Evolutionary conservation across 2,329 filamentous ascomycete species (phyloP).

Genomic region (Sporothrix phasma): DNA sequence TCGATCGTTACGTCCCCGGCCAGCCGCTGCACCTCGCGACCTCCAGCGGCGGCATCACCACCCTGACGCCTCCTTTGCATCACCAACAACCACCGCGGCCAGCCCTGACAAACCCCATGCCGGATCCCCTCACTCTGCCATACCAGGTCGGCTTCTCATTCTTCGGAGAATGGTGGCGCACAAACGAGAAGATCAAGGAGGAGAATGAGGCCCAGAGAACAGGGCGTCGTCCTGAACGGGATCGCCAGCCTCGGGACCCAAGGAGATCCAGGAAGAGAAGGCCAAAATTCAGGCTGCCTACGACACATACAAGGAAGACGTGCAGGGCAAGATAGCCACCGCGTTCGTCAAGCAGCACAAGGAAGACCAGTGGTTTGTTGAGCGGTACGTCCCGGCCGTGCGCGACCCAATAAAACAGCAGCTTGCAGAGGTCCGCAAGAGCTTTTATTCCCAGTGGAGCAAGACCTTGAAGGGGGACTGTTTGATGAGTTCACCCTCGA

Average conservation of each 20-base stretch:
- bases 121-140: slow-evolving; percentile 61
- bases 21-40: slow-evolving; percentile 41
- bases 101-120: slow-evolving; percentile 52
- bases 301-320: slow-evolving; percentile 56
- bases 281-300: slow-evolving; percentile 64
- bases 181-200: slow-evolving; percentile 73
- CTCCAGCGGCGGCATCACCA: slow-evolving; percentile 54
- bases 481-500: slow-evolving; percentile 95
- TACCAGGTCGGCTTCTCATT: slow-evolving; percentile 80
- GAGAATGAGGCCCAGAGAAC: slow-evolving; percentile 63
- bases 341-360: slow-evolving; percentile 88
- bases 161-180: slow-evolving; percentile 78
- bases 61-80: slow-evolving; percentile 61
- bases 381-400: slow-evolving; percentile 81
- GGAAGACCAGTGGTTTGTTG: slow-evolving; percentile 94
- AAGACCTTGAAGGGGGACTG: slow-evolving; percentile 69
- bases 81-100: slow-evolving; percentile 45
- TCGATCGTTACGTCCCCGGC: slow-evolving; percentile 77
- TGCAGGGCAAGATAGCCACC: slow-evolving; percentile 71
- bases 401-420: slow-evolving; percentile 64
- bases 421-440: slow-evolving; percentile 69
- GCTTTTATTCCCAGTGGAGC: slow-evolving; percentile 76
- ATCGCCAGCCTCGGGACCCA: slow-evolving; percentile 46
- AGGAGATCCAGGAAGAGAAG: slow-evolving; percentile 63
- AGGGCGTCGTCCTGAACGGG: slow-evolving; percentile 57